These are phyloP conservation scores for Scheffersomyces titani DNA, from an alignment of 1,139 yeast genomes.

Conservation along the genomic window DNA sequence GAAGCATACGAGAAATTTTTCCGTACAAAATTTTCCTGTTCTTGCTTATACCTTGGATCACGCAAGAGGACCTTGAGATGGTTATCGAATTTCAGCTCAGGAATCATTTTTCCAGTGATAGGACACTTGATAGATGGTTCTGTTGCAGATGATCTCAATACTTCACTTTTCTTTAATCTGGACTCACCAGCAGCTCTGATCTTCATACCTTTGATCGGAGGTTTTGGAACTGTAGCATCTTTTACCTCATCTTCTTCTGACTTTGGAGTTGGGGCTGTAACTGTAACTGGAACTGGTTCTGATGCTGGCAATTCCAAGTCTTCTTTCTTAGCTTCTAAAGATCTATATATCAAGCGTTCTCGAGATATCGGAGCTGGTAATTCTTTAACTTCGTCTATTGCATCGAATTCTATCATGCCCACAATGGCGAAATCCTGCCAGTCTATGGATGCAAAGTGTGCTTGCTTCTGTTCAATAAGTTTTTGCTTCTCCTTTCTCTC, in stretches of 20 bases:
- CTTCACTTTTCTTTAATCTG: slow-evolving; percentile 39
- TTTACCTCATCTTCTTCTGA: not conserved
- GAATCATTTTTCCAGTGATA: slow-evolving; percentile 66
- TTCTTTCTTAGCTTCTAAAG: slow-evolving; percentile 45
- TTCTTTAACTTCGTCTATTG: slow-evolving; percentile 62
- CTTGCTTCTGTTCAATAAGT: slow-evolving; percentile 31
- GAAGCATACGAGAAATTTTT: slow-evolving; percentile 60
- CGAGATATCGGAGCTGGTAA: slow-evolving; percentile 62
- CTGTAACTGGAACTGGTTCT: slow-evolving; percentile 1
- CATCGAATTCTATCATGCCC: slow-evolving; percentile 67
- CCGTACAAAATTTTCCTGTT: slow-evolving; percentile 62
- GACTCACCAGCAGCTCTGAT: slow-evolving; percentile 71
- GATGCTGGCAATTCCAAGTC: slow-evolving; percentile 16
- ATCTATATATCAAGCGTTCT: slow-evolving; percentile 61
- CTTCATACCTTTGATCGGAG: slow-evolving; percentile 52
- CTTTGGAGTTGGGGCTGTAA: slow-evolving; percentile 1
- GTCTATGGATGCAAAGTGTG: slow-evolving; percentile 74
- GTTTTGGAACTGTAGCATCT: slow-evolving; percentile 6
- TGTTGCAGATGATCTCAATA: slow-evolving; percentile 9
- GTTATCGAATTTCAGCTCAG: slow-evolving; percentile 70
- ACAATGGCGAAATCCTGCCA: slow-evolving; percentile 85
- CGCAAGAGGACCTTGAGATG: slow-evolving; percentile 73
- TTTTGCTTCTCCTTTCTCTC: slow-evolving; percentile 30
- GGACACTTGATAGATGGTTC: slow-evolving; percentile 65
- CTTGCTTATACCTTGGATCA: slow-evolving; percentile 78